phyloP scores from a whole-genome alignment of 1,284 basidiomycete species.

The Papiliotrema fonsecae region DNA sequence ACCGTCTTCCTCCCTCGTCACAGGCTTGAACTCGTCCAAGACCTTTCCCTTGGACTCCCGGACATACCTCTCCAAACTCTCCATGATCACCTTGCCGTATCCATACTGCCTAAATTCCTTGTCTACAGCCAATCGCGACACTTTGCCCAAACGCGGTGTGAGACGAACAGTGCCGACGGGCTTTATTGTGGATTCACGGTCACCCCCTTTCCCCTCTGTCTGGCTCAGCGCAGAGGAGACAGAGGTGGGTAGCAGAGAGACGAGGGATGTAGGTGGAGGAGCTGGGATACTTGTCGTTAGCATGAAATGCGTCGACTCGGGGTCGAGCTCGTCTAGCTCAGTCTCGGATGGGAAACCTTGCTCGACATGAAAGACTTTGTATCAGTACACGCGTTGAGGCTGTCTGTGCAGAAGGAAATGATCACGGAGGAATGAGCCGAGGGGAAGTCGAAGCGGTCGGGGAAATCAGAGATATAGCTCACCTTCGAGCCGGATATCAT shows the following conservation, averaged over 20 bases:
- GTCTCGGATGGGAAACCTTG: slow-evolving; percentile 40
- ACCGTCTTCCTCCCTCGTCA: slow-evolving; percentile 11
- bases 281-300: slow-evolving; percentile 20
- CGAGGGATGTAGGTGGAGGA: slow-evolving; percentile 15
- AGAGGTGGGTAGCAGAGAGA: slow-evolving; percentile 15
- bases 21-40: slow-evolving; percentile 5
- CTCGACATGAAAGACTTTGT: slow-evolving; percentile 42
- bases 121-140: slow-evolving; percentile 39
- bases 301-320: slow-evolving; percentile 27
- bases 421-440: too few relatives aligned
- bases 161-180: slow-evolving; percentile 42
- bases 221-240: neutral
- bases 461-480: slow-evolving; percentile 6
- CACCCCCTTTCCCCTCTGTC: too few relatives aligned
- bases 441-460: too few relatives aligned
- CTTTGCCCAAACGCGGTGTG: slow-evolving; percentile 35
- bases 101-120: slow-evolving; percentile 34
- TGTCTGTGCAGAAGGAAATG: too few relatives aligned
- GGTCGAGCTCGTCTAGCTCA: slow-evolving; percentile 41
- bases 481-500: slow-evolving; percentile 44
- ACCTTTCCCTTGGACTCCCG: slow-evolving; percentile 8
- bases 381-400: neutral
- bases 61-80: slow-evolving; percentile 24
- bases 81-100: slow-evolving; percentile 35
- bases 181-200: slow-evolving; percentile 15